These are phyloP conservation scores for Amylocarpus encephaloides DNA, from an alignment of 2,329 filamentous ascomycete genomes.

Conservation along the genomic window DNA sequence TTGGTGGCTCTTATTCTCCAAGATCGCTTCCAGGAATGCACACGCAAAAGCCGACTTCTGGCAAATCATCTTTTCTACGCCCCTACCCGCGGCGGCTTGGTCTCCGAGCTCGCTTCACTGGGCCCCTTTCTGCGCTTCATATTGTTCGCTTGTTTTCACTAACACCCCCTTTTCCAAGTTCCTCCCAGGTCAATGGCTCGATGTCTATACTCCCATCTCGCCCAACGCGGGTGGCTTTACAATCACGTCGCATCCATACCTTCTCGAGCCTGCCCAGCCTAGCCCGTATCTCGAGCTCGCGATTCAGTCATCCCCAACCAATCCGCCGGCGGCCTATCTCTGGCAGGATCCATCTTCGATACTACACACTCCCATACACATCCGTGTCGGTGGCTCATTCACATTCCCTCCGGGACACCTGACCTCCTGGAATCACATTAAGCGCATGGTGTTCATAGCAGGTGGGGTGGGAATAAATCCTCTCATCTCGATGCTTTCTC, in stretches of 20 bases:
- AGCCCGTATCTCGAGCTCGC: conserved; percentile 65
- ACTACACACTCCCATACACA: conserved; percentile 49
- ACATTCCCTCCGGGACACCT: conserved; percentile 57
- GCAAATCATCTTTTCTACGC: too few relatives aligned
- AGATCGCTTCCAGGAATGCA: background rate
- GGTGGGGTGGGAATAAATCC: conserved; percentile 33
- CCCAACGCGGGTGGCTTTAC: conserved; percentile 78
- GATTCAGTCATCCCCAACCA: conserved; percentile 63
- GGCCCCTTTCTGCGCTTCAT: too few relatives aligned
- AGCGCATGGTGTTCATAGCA: conserved; percentile 60
- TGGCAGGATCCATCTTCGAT: conserved; percentile 56
- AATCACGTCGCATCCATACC: conserved; percentile 66
- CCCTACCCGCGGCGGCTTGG: too few relatives aligned
- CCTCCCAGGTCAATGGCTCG: conserved; percentile 81
- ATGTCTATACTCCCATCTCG: conserved; percentile 67
- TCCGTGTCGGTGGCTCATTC: conserved; percentile 77
- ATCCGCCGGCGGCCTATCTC: conserved; percentile 70
- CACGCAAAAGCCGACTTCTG: too few relatives aligned
- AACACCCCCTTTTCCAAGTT: conserved; percentile 44
- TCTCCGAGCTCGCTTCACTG: too few relatives aligned
- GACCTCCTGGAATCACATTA: conserved; percentile 35
- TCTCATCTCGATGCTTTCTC: conserved; percentile 28
- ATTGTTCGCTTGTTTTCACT: background rate
- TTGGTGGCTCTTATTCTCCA: background rate
- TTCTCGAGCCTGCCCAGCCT: conserved; percentile 42